These are phyloP conservation scores for Macrocybe gigantea DNA, from an alignment of 768 basidiomycete species.

Conservation along the genomic window DNA sequence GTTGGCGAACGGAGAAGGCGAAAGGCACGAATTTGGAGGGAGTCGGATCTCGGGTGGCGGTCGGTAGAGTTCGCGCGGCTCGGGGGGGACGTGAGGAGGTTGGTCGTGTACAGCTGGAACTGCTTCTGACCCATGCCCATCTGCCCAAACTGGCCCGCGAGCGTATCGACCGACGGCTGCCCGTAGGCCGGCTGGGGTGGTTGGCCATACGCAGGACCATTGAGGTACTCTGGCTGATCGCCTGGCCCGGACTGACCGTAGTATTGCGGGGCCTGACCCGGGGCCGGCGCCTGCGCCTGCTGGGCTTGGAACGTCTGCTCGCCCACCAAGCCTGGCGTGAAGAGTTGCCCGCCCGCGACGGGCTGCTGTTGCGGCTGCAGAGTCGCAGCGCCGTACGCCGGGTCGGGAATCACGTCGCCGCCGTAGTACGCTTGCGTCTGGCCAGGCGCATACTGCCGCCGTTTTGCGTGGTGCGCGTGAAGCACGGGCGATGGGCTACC, in stretches of 20 bases:
- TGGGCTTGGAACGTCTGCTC: slow-evolving; percentile 66
- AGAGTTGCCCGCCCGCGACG: slow-evolving; percentile 51
- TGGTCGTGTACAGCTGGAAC: slow-evolving; percentile 78
- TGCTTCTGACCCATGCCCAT: slow-evolving; percentile 84
- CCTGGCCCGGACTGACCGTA: slow-evolving; percentile 33
- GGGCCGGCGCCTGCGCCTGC: slow-evolving; percentile 38
- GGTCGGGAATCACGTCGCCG: slow-evolving; percentile 37
- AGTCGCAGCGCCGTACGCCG: slow-evolving; percentile 31
- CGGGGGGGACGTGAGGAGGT: slow-evolving; percentile 92
- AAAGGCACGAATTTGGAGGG: slow-evolving; percentile 78
- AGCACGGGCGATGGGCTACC: slow-evolving; percentile 35
- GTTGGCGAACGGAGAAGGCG: slow-evolving; percentile 73
- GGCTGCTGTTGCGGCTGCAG: slow-evolving; percentile 34
- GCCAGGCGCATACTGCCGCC: slow-evolving; percentile 91
- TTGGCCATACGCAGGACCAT: slow-evolving; percentile 33
- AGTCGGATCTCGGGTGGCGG: slow-evolving; percentile 88
- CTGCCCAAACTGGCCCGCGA: slow-evolving; percentile 82
- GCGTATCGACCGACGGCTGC: slow-evolving; percentile 51
- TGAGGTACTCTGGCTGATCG: slow-evolving; percentile 42
- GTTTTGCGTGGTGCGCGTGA: slow-evolving; percentile 41
- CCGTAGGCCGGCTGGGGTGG: slow-evolving; percentile 32
- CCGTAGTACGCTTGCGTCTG: slow-evolving; percentile 90
- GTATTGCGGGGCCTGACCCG: slow-evolving; percentile 28
- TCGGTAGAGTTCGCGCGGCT: slow-evolving; percentile 75
- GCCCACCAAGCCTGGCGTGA: slow-evolving; percentile 76